These are phyloP conservation scores for Centaurea solstitialis DNA, from an alignment of 129 eudicot genomes.

Conservation along the genomic window DNA sequence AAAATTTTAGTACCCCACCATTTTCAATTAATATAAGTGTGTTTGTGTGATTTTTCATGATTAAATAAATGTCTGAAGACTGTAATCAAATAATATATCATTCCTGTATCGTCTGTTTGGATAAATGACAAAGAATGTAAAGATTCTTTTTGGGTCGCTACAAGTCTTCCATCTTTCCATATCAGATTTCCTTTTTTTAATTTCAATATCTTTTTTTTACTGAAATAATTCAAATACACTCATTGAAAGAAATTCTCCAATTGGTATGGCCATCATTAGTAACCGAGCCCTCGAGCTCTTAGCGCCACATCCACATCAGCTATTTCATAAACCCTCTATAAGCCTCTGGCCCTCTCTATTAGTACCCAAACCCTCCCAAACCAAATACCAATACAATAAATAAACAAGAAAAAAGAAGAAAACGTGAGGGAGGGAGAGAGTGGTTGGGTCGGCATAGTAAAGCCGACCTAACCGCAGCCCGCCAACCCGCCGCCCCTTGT, in stretches of 20 bases:
- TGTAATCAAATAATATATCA: slow-evolving; percentile 13
- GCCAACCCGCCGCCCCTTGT: too few relatives aligned
- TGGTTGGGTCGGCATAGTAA: too few relatives aligned
- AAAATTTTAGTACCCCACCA: not conserved
- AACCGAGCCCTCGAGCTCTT: too few relatives aligned
- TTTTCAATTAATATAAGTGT: slow-evolving; percentile 15
- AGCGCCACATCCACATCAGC: too few relatives aligned
- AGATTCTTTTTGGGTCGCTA: slow-evolving; percentile 30
- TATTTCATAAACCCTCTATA: too few relatives aligned
- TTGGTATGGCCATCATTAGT: too few relatives aligned
- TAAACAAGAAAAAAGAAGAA: too few relatives aligned
- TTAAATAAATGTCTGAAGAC: slow-evolving; percentile 6
- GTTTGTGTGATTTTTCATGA: slow-evolving; percentile 10
- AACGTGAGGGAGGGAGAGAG: too few relatives aligned
- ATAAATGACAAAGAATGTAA: slow-evolving; percentile 28
- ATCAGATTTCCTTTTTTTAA: not conserved
- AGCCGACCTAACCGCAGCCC: too few relatives aligned
- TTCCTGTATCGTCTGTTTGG: slow-evolving; percentile 16
- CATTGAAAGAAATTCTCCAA: not conserved
- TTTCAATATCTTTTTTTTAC: not conserved
- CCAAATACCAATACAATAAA: too few relatives aligned
- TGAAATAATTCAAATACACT: not conserved
- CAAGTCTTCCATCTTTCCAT: slow-evolving; percentile 10
- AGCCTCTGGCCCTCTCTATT: too few relatives aligned
- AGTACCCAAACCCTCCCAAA: too few relatives aligned